Percentiles rank a stretch among this genome's conserved stretches.
Conservation (phyloP, 495 filamentous ascomycete species). For the Tuber microsphaerosporum region DNA sequence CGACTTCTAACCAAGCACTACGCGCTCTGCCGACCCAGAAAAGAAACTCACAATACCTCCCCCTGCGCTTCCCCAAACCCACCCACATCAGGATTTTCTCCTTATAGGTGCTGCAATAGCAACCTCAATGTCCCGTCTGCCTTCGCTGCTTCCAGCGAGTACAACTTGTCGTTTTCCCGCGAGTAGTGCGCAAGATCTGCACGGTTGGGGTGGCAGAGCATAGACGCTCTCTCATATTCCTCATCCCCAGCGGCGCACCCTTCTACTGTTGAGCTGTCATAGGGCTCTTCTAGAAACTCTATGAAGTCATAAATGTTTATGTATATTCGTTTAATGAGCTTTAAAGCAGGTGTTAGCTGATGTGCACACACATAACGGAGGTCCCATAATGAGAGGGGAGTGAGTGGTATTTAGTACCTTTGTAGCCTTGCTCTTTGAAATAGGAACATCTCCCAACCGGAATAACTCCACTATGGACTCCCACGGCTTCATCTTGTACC, state of each 20-base stretch:
- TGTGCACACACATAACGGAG: not conserved
- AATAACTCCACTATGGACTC: not conserved
- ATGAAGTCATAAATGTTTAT: not conserved
- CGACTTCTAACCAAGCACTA: not conserved
- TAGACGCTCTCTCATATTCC: not conserved
- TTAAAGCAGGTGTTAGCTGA: not conserved
- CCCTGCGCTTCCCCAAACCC: not conserved
- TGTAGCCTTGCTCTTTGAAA: not conserved
- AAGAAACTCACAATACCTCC: not conserved
- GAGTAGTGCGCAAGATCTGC: not conserved
- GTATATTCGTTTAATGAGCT: not conserved
- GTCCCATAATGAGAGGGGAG: not conserved
- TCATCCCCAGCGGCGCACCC: not conserved
- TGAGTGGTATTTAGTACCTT: not conserved
- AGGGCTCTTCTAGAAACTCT: not conserved
- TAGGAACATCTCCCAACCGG: not conserved
- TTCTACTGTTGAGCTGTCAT: not conserved
- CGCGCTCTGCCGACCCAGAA: not conserved
- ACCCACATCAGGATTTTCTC: not conserved
- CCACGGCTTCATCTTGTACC: not conserved
- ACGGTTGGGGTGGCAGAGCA: not conserved
- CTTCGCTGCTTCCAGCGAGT: not conserved
- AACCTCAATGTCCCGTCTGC: not conserved
- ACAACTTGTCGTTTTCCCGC: not conserved
- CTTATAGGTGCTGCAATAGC: not conserved